Evolutionary conservation across 2,329 filamentous ascomycete species (phyloP), one percentile per base, ranked within the genome.

Genomic region (Colletotrichum truncatum): DNA sequence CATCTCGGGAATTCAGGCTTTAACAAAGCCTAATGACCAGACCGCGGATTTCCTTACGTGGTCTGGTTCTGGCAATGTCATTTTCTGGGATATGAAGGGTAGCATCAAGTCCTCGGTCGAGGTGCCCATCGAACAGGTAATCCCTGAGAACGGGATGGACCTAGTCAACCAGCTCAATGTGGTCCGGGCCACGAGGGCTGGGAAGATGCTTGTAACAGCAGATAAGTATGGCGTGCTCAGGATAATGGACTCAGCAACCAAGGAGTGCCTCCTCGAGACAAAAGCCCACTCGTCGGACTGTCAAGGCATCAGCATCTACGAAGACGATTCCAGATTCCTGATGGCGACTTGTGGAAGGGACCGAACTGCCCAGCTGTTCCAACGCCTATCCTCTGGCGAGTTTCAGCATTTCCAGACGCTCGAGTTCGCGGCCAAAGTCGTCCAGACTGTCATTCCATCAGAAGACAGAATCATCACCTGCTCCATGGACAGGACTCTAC

Each of bases 351-450:
- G 91, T 74, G 93, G 93, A 34, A 87, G 96, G 69, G 96, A 99
- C 77, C 90, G 96, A 53, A 97, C 92, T n/a, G 88, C 95, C 1
- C 96, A 99, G 75, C 81, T 99, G n/a, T 98, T 98, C 74, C 84
- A 87, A 66, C 82, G 84, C 25, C 83, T 84, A 23, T 79, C 80
- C 1, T 81, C 78, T 11, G 85, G 88, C 3, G 79, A 78, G 3
- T 91, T 97, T 76, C 87, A 92, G 63, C 87, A 98, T 62, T 87
- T 97, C 54, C 96, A 99, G 76, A 99, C 96, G 0, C 87, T 98
- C 60, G 95, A 99, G 70, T 97, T 98, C 77, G 89, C 94, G 28
- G 93, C 94, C 21, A 92, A 93, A 68, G 94, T 99, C 16, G 91
- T 87, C 58, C 89, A 90, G 73, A 84, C 84, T 26, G 80, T 98